Percentiles rank a stretch among this genome's conserved stretches.
These are phyloP conservation scores for Coelastrella sp. DNA, from an alignment of 139 green algal genomes.

Conservation along the genomic window DNA sequence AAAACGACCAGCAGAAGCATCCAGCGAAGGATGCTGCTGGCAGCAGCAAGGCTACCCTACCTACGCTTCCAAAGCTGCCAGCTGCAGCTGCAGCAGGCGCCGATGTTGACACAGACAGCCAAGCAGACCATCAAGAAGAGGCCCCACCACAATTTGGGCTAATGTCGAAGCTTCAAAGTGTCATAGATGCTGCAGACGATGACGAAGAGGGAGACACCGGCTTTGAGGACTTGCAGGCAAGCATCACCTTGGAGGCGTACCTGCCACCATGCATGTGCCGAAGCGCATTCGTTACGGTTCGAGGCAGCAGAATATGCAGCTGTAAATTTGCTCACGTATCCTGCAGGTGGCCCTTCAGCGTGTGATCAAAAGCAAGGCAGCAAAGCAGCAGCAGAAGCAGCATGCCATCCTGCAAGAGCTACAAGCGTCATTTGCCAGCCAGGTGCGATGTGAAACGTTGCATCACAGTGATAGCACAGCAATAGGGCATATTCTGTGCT, in stretches of 20 bases:
- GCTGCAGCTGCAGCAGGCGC: neutral
- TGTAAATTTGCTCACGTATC: neutral
- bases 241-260: neutral
- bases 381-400: slow-evolving; percentile 36
- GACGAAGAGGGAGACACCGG: slow-evolving; percentile 2
- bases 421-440: neutral
- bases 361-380: slow-evolving; percentile 35
- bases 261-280: neutral
- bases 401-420: slow-evolving; percentile 38
- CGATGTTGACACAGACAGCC: slow-evolving; percentile 13
- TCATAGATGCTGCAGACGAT: slow-evolving; percentile 30
- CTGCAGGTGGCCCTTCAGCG: slow-evolving; percentile 34
- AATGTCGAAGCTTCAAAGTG: slow-evolving; percentile 6
- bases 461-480: too few species aligned
- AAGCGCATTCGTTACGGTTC: neutral
- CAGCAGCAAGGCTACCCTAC: slow-evolving; percentile 4
- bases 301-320: too few species aligned
- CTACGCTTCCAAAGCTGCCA: slow-evolving; percentile 1
- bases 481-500: too few species aligned
- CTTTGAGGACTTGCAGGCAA: slow-evolving; percentile 43
- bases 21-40: neutral
- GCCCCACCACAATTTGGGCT: slow-evolving; percentile 9
- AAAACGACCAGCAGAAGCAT: slow-evolving; percentile 11
- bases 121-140: slow-evolving; percentile 1
- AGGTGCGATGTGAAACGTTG: neutral